A percentile compares a stretch with the other conserved stretches of the same genome.
Conservation (phyloP, 306 rosid genomes). For the Glycine tomentella region DNA sequence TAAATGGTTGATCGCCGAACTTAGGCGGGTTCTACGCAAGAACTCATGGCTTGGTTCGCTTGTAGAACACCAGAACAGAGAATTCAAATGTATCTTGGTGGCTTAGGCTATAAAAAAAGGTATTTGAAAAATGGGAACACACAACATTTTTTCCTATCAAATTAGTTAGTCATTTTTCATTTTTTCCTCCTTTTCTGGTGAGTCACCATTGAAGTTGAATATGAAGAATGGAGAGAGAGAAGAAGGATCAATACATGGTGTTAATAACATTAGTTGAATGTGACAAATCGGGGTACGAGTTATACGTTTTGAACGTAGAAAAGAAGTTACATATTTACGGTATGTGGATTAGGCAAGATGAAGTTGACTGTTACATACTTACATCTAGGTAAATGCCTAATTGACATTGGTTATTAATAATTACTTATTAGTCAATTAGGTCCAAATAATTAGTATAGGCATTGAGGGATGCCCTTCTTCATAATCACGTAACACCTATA, state of each 20-base stretch:
- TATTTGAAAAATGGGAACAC: slow-evolving; percentile 19
- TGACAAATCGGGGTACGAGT: neutral
- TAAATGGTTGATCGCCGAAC: slow-evolving; percentile 70
- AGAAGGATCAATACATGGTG: neutral
- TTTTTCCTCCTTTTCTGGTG: slow-evolving; percentile 52
- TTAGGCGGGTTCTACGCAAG: slow-evolving; percentile 59
- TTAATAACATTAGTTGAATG: neutral
- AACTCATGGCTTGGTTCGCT: slow-evolving; percentile 49
- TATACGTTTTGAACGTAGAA: neutral
- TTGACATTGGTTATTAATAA: neutral
- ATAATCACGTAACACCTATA: neutral
- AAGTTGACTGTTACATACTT: neutral
- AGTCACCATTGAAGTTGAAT: slow-evolving; percentile 48
- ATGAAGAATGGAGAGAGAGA: neutral
- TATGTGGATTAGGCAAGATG: neutral
- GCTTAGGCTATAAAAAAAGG: slow-evolving; percentile 45
- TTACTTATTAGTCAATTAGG: slow-evolving; percentile 1
- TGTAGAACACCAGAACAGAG: slow-evolving; percentile 4
- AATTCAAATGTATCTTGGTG: slow-evolving; percentile 49
- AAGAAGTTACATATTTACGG: neutral
- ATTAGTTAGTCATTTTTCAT: neutral
- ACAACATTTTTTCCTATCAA: neutral
- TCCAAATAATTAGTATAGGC: slow-evolving; percentile 6
- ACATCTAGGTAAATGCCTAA: neutral
- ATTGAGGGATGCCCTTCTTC: neutral